Base-by-base conservation (phyloP, 148 eudicot genomes). In the Bassia scoparia region DNA sequence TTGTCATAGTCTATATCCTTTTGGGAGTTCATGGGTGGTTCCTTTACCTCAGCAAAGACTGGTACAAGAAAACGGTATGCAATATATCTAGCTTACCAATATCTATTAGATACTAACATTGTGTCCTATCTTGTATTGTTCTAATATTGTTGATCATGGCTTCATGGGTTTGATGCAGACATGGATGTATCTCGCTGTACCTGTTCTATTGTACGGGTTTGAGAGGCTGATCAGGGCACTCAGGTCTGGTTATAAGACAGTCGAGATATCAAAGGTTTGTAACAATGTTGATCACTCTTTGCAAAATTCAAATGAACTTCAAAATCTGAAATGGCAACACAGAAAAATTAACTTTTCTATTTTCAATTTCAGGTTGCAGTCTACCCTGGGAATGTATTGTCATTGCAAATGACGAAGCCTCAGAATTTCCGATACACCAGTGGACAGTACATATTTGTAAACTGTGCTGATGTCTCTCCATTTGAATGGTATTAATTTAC, bases 181-280 rank as follows among this genome's bases (percentile, higher is more conserved):
- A 64, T 85, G 88, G 87, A 85, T 87, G 88, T 87, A 87, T 80
- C 77, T 87, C 21, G 83, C 87, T 24, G 86, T 83, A 33, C 88
- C 86, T 20, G 61, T 87, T 67, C 23, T 65, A 30, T 70, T 82
- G 21, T 85, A 82, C 50, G 82, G 81, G 30, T 71, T 72, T 31
- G 89, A 85, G 72, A 78, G 91, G 67, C 58, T 85, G 62, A 71
- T 82, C 60, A 76, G 86, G 35, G 81, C 81, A 63, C 76, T 85
- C 30, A 76, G 89, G 59, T 77, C 89, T 61, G 84, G 86, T 20
- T 81, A 82, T 69, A 82, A 85, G 83, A 78, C 76, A 7, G 89
- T 85, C 11, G 65, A 80, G 56, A 80, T 87, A 69, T 44, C 76
- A 27, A 82, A 85, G 84, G 88, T 87, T 73, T n/a, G 68, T 69